Evolutionary conservation across 2,329 filamentous ascomycete genomes (phyloP).

Genomic region (Neurospora sp.): DNA sequence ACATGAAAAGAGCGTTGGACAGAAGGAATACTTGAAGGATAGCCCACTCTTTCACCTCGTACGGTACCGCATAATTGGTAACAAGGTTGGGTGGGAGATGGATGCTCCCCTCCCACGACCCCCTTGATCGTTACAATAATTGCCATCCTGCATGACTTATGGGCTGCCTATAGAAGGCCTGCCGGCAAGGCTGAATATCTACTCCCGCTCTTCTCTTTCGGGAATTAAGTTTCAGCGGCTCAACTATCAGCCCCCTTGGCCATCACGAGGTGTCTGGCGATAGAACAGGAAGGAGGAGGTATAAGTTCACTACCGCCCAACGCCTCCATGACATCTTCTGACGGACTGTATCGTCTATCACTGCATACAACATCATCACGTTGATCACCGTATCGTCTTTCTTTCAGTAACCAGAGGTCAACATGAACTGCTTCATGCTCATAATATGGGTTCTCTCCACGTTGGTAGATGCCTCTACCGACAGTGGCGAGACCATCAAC

Average conservation of each 20-base stretch:
- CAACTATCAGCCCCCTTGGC: not conserved
- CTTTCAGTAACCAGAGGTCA: not conserved
- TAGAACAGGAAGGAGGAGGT: not conserved
- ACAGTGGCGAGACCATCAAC: conserved; percentile 8
- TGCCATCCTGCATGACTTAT: not conserved
- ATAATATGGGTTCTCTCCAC: not conserved
- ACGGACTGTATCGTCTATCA: not conserved
- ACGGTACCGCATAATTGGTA: not conserved
- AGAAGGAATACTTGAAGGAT: not conserved
- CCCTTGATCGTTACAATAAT: not conserved
- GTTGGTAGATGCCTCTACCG: not conserved
- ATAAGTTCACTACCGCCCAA: not conserved
- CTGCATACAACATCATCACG: not conserved
- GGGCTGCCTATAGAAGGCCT: not conserved
- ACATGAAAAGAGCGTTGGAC: not conserved
- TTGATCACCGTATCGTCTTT: not conserved
- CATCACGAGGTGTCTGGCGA: not conserved
- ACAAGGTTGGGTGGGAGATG: not conserved
- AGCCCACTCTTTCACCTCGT: not conserved
- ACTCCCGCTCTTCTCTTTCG: not conserved
- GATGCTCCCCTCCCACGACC: not conserved
- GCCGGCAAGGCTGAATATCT: not conserved
- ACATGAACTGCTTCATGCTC: not conserved
- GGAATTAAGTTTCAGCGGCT: not conserved
- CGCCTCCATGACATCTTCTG: not conserved